Conservation (phyloP, 163 green algal genomes). For the Coccomyxa subellipsoidea region DNA sequence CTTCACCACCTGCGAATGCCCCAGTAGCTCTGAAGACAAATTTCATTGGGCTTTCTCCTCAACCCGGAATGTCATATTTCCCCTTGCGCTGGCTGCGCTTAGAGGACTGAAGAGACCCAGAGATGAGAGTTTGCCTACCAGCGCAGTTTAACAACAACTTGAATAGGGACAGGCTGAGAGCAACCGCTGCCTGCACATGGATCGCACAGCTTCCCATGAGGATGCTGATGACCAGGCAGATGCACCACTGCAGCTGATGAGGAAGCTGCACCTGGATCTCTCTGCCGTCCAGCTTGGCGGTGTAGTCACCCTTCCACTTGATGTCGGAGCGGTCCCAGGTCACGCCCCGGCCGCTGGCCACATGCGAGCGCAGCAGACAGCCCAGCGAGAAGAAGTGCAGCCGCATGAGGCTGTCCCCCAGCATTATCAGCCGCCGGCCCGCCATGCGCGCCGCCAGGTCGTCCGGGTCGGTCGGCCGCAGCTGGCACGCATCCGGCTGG, state of each 20-base stretch:
- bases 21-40: no score
- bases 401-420: slow-evolving; percentile 2
- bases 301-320: not conserved
- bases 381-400: slow-evolving; percentile 1
- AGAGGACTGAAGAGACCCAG: no score
- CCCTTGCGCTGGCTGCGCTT: no score
- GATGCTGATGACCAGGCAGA: no score
- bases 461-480: not conserved
- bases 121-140: no score
- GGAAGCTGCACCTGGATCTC: not conserved
- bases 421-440: not conserved
- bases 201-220: no score
- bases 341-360: not conserved
- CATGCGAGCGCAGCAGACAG: not conserved
- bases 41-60: no score
- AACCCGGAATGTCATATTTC: no score
- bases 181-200: no score
- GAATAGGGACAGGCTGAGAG: no score
- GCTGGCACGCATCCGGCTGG: not conserved
- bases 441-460: not conserved
- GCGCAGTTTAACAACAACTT: no score
- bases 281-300: not conserved
- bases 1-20: not conserved
- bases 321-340: not conserved
- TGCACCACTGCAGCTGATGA: no score